Conservation (phyloP, 2,329 filamentous ascomycete genomes). For the Ambrosiella beaveri region DNA sequence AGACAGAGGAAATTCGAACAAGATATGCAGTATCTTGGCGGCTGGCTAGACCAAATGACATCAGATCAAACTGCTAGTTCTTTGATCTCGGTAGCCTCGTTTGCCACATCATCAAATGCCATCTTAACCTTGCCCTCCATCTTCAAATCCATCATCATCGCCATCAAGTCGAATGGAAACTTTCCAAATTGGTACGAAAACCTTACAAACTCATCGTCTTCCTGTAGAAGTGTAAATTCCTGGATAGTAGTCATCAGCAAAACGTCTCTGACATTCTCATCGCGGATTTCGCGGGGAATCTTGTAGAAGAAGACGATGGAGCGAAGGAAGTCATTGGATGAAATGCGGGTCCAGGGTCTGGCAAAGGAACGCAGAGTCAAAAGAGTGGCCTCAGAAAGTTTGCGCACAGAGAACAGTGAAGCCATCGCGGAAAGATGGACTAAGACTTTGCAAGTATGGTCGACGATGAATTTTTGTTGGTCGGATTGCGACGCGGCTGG, state of each 20-base stretch:
- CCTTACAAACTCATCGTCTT: neutral
- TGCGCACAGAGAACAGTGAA: neutral
- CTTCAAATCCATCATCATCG: neutral
- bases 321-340: neutral
- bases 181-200: neutral
- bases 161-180: neutral
- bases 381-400: neutral
- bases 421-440: neutral
- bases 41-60: no score
- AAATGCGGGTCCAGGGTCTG: neutral
- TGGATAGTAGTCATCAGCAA: neutral
- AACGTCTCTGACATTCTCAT: neutral
- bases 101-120: no score
- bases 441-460: neutral
- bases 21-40: no score
- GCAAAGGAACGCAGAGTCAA: neutral
- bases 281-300: neutral
- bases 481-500: neutral
- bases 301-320: neutral
- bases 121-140: no score
- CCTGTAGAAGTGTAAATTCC: neutral
- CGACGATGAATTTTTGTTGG: no score
- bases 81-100: no score
- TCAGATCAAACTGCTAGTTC: no score
- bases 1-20: no score